Conservation (phyloP, 192 early-diverging fungal genomes). For the Coemansia sp. region DNA sequence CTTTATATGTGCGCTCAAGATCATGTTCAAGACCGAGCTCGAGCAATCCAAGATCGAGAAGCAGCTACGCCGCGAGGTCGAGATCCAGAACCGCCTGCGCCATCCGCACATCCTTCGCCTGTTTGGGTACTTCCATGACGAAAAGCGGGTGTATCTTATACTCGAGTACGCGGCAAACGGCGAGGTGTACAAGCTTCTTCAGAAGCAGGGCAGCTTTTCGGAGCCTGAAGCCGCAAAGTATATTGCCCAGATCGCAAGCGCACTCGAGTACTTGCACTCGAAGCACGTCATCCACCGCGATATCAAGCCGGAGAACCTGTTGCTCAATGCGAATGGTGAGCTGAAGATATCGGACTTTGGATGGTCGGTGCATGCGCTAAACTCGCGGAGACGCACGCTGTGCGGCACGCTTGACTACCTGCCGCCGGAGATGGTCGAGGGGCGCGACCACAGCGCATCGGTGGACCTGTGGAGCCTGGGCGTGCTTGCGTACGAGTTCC, state of each 20-base stretch:
- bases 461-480: slow-evolving; percentile 95
- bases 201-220: slow-evolving; percentile 66
- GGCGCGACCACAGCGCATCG: slow-evolving; percentile 69
- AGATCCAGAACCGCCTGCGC: slow-evolving; percentile 90
- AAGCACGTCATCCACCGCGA: slow-evolving; percentile 95
- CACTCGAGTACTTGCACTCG: slow-evolving; percentile 82
- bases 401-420: slow-evolving; percentile 97
- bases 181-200: slow-evolving; percentile 86
- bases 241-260: slow-evolving; percentile 83
- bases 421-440: slow-evolving; percentile 95
- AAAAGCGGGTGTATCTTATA: slow-evolving; percentile 88
- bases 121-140: slow-evolving; percentile 95
- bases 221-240: slow-evolving; percentile 85
- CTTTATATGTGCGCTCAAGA: slow-evolving; percentile 90
- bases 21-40: slow-evolving; percentile 84
- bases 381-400: slow-evolving; percentile 76
- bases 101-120: slow-evolving; percentile 94
- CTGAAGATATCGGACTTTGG: slow-evolving; percentile 98
- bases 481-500: slow-evolving; percentile 89
- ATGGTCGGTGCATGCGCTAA: slow-evolving; percentile 89
- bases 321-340: slow-evolving; percentile 83
- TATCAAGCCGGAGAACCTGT: slow-evolving; percentile 94
- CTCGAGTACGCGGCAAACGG: slow-evolving; percentile 95
- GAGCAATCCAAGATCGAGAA: slow-evolving; percentile 73
- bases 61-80: slow-evolving; percentile 92